These are phyloP conservation scores for Chaetomiaceae sp. DNA, from an alignment of 2,329 filamentous ascomycete species.

Conservation along the genomic window DNA sequence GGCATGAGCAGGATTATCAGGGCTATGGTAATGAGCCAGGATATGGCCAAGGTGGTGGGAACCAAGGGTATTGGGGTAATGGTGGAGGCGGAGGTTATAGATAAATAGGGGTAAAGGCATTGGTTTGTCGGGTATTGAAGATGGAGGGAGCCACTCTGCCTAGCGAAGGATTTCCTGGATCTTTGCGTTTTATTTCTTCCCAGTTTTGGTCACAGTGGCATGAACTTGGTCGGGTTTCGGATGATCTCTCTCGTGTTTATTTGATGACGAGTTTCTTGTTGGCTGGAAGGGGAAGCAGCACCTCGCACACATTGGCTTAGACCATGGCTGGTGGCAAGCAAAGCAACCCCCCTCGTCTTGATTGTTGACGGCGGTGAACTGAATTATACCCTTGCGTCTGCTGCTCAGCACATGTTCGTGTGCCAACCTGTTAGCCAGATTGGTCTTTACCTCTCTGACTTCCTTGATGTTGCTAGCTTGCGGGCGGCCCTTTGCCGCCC, in stretches of 20 bases:
- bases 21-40: background rate
- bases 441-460: no score
- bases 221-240: background rate
- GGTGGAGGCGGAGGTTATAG: background rate
- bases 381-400: no score
- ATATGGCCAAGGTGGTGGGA: background rate
- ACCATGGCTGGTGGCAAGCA: background rate
- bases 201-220: background rate
- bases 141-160: background rate
- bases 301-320: no score
- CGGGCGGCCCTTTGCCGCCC: no score
- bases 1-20: background rate
- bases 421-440: no score
- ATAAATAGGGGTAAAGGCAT: background rate
- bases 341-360: no score
- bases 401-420: no score
- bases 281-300: no score
- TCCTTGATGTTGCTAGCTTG: no score
- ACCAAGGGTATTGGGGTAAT: conserved; percentile 12
- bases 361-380: no score
- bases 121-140: background rate
- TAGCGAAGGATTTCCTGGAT: background rate
- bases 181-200: background rate
- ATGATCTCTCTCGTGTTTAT: background rate
- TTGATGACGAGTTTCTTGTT: conserved; percentile 12